These are phyloP conservation scores for Neurospora africana DNA, from an alignment of 495 filamentous ascomycete species.

Conservation along the genomic window DNA sequence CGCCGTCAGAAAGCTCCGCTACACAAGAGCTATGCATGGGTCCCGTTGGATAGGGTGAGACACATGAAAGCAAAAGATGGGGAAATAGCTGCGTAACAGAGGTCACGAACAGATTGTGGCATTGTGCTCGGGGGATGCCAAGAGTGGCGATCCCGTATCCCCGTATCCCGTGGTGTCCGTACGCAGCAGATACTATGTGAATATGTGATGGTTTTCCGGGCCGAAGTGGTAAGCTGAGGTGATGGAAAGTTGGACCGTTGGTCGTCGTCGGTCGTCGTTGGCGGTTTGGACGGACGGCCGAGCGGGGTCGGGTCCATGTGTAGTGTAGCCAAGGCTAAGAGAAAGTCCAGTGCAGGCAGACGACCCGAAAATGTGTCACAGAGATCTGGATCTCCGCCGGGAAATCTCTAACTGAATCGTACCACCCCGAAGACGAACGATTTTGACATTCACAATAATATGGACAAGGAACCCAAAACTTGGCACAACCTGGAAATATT, in stretches of 20 bases:
- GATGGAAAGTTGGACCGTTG: not conserved
- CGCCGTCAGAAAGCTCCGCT: not conserved
- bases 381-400: not conserved
- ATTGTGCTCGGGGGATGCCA: not conserved
- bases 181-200: not conserved
- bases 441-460: not conserved
- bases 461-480: not conserved
- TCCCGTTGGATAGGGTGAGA: not conserved
- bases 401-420: not conserved
- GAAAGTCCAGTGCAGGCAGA: not conserved
- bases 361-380: not conserved
- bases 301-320: not conserved
- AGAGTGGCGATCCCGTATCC: not conserved
- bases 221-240: not conserved
- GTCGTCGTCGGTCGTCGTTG: not conserved
- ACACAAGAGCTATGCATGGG: not conserved
- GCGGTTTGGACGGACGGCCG: not conserved
- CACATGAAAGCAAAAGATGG: not conserved
- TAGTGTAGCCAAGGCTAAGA: not conserved
- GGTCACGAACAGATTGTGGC: not conserved
- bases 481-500: not conserved
- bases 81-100: not conserved
- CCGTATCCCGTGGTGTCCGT: not conserved
- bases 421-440: not conserved
- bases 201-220: not conserved